Evolutionary conservation across 306 rosid genomes (phyloP).

Genomic region (Cucurbita moschata): DNA sequence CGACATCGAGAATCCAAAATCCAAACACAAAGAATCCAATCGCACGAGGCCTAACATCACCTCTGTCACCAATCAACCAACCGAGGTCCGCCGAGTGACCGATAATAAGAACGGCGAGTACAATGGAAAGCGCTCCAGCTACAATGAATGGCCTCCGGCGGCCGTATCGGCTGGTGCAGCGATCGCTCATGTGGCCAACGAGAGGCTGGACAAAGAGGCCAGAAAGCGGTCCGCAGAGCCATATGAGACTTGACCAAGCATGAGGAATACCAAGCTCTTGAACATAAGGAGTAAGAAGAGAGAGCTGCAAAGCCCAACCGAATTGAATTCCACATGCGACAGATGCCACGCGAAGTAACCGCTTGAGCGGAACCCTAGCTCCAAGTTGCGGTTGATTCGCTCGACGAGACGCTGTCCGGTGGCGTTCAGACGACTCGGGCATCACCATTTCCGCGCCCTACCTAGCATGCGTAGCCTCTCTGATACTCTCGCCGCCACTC

Average conservation of each 20-base stretch:
- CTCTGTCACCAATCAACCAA: constrained; percentile 52
- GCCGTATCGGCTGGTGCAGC: constrained; percentile 61
- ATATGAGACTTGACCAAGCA: constrained; percentile 81
- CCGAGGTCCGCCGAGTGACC: constrained; percentile 81
- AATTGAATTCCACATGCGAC: constrained; percentile 88
- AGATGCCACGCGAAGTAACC: constrained; percentile 53
- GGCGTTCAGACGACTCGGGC: constrained; percentile 31
- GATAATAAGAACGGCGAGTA: constrained; percentile 41
- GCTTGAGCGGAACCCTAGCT: constrained; percentile 31
- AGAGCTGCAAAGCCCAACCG: constrained; percentile 95
- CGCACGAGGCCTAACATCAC: constrained; percentile 36
- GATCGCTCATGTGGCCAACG: constrained; percentile 76
- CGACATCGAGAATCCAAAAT: constrained; percentile 9
- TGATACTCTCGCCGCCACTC: neutral
- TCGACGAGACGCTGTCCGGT: constrained; percentile 21
- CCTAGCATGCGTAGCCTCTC: neutral
- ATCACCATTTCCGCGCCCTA: constrained; percentile 22
- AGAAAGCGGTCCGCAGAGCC: constrained; percentile 87
- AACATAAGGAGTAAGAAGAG: constrained; percentile 75
- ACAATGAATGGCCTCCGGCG: constrained; percentile 80
- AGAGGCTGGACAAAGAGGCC: constrained; percentile 78
- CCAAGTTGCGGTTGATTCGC: constrained; percentile 15
- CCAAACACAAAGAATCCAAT: constrained; percentile 22
- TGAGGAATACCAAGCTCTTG: constrained; percentile 95
- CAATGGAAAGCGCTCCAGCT: constrained; percentile 40